These are phyloP conservation scores for Lyophyllum shimeji DNA, from an alignment of 768 basidiomycete species.

Conservation along the genomic window DNA sequence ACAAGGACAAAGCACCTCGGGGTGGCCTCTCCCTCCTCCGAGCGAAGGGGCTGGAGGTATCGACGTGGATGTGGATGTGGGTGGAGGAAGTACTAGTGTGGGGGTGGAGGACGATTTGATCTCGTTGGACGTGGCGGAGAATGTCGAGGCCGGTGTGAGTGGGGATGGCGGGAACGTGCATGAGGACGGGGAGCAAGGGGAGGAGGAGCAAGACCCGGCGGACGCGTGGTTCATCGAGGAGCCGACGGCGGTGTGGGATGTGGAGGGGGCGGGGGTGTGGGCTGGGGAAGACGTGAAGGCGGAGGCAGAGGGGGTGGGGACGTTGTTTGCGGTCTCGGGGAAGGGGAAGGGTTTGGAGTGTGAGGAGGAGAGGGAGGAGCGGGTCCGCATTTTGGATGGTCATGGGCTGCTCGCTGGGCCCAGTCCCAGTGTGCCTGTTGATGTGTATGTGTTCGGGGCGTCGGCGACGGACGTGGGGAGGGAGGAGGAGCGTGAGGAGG, in stretches of 20 bases:
- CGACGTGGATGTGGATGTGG: background rate
- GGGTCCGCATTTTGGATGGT: constrained; percentile 7
- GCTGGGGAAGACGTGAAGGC: background rate
- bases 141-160: background rate
- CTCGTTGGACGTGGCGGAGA: constrained; percentile 4
- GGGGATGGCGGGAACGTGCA: background rate
- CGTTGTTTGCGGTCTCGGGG: background rate
- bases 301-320: background rate
- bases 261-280: constrained; percentile 11
- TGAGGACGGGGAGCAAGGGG: background rate
- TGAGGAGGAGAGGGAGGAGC: background rate
- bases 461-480: background rate
- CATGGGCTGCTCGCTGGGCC: constrained; percentile 3
- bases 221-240: constrained; percentile 21
- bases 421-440: background rate
- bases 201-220: constrained; percentile 11
- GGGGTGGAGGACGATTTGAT: constrained; percentile 7
- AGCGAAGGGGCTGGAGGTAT: background rate
- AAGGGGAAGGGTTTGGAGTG: background rate
- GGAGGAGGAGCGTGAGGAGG: background rate
- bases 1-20: background rate
- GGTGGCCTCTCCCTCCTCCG: background rate
- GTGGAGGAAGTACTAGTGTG: too few species aligned
- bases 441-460: constrained; percentile 9
- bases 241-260: constrained; percentile 15